Percentiles rank a stretch among this genome's conserved stretches.
Evolutionary conservation across 2,329 filamentous ascomycete genomes (phyloP).

Genomic region (Ceratocystiopsis minuta): DNA sequence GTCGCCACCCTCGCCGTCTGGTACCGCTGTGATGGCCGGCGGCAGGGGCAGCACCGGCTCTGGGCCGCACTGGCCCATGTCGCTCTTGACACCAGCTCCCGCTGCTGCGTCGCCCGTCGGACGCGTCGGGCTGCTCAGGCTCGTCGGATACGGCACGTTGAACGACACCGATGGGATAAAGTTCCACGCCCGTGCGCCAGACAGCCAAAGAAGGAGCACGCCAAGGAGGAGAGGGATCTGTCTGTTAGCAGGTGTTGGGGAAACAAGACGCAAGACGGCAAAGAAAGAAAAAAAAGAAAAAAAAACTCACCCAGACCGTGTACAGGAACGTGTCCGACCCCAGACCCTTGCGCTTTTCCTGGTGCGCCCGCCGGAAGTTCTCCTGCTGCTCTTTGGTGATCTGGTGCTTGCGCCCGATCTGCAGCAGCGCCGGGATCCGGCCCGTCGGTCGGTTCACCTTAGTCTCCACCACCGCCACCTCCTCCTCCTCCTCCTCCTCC

Average conservation of each 20-base stretch:
- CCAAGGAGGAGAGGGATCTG: slow-evolving; percentile 9
- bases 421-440: slow-evolving; percentile 30
- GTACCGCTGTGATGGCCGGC: too few species aligned
- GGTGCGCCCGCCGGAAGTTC: slow-evolving; percentile 40
- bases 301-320: slow-evolving; percentile 43
- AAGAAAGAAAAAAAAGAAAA: neutral
- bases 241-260: neutral
- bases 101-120: neutral
- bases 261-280: neutral
- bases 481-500: slow-evolving; percentile 2
- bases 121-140: slow-evolving; percentile 5
- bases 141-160: slow-evolving; percentile 9
- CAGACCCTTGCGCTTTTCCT: slow-evolving; percentile 43
- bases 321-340: slow-evolving; percentile 48
- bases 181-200: slow-evolving; percentile 7
- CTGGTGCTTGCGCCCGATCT: slow-evolving; percentile 43
- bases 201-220: slow-evolving; percentile 10
- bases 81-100: too few species aligned
- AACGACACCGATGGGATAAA: slow-evolving; percentile 8
- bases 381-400: slow-evolving; percentile 49
- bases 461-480: slow-evolving; percentile 13
- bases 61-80: too few species aligned
- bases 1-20: too few species aligned
- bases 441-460: slow-evolving; percentile 10
- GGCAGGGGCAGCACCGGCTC: too few species aligned